Evolutionary conservation across 495 filamentous ascomycete species (phyloP).

Genomic region (Penicillium salamii): DNA sequence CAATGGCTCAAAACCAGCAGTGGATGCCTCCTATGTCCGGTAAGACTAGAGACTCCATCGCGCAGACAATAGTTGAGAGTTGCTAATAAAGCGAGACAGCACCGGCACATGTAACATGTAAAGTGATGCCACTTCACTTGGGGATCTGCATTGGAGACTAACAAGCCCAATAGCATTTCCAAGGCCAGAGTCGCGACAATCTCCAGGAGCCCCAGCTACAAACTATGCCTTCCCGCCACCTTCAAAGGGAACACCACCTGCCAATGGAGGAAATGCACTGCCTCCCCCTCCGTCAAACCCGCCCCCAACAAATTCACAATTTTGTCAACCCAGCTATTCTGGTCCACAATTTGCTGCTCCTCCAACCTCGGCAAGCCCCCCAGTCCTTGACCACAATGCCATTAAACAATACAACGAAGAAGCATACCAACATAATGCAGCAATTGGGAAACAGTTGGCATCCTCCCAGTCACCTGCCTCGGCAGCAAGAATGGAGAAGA

Average conservation of each 20-base stretch:
- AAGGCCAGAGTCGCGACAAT: slow-evolving; percentile 8
- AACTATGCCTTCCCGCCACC: slow-evolving; percentile 40
- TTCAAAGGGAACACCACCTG: slow-evolving; percentile 26
- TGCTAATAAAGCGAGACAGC: slow-evolving; percentile 6
- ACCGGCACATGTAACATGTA: slow-evolving; percentile 24
- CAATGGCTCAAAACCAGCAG: slow-evolving; percentile 14
- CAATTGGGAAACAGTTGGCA: slow-evolving; percentile 8
- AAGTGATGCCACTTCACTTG: neutral
- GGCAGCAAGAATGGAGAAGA: slow-evolving; percentile 19
- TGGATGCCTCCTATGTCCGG: slow-evolving; percentile 21
- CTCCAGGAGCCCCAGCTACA: slow-evolving; percentile 30
- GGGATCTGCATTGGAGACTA: no score
- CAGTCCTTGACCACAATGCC: neutral
- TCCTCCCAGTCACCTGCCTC: slow-evolving; percentile 20
- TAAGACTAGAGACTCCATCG: slow-evolving; percentile 2
- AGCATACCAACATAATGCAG: slow-evolving; percentile 4
- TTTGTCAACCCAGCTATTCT: neutral
- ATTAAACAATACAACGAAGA: neutral
- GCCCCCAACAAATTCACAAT: slow-evolving; percentile 8
- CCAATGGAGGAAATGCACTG: slow-evolving; percentile 22
- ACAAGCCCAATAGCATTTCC: slow-evolving; percentile 8
- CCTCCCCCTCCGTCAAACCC: slow-evolving; percentile 16
- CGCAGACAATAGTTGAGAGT: no score
- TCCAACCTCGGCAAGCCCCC: neutral
- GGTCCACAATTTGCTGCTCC: neutral